Base-by-base conservation (phyloP, 805 yeast genomes). In the Ogataea saltuana region DNA sequence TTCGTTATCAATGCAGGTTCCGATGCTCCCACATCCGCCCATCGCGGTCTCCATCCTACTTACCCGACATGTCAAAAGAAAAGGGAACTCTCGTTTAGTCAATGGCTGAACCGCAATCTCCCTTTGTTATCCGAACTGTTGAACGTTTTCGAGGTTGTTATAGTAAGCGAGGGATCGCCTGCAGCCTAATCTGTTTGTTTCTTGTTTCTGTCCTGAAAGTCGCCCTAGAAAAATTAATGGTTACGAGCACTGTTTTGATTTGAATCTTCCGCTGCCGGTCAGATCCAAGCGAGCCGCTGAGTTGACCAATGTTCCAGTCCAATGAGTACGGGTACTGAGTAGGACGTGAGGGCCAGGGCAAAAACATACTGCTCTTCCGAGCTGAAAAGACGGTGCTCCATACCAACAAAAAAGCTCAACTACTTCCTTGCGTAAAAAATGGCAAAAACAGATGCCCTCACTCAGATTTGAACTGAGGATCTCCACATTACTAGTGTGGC, bases 401-500 rank as follows among this genome's bases (percentile, higher is more conserved):
- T n/a, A n/a, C n/a, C n/a, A n/a, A n/a, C n/a, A n/a, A n/a, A n/a
- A n/a, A n/a, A n/a, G n/a, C n/a, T n/a, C n/a, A n/a, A n/a, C n/a
- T n/a, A n/a, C n/a, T n/a, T 10, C 3, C 37, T 15, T 4, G 10
- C n/a, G 6, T 16, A 20, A 21, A 4, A 23, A 29, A 18, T 16
- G 32, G 33, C 32, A 51, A n/a, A 54, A 43, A 45, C n/a, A 18
- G 32, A 37, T 58, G 63, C 64, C 59, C 58, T 48, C 61, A 58
- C 63, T 58, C 63, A 56, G 64, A 59, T 45, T 59, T 55, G 64
- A 59, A 59, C 64, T 56, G 63, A 58, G 63, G 63, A 58, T 59
- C 64, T 54, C 63, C 60, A 58, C 63, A 59, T 59, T 59, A 59
- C 63, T 58, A 59, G 64, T 59, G 63, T 58, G 60, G 59, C 59